Percentiles rank a stretch among this genome's conserved stretches.
Evolutionary conservation across 768 basidiomycete genomes (phyloP).

Genomic region (Trametes cinnabarina): DNA sequence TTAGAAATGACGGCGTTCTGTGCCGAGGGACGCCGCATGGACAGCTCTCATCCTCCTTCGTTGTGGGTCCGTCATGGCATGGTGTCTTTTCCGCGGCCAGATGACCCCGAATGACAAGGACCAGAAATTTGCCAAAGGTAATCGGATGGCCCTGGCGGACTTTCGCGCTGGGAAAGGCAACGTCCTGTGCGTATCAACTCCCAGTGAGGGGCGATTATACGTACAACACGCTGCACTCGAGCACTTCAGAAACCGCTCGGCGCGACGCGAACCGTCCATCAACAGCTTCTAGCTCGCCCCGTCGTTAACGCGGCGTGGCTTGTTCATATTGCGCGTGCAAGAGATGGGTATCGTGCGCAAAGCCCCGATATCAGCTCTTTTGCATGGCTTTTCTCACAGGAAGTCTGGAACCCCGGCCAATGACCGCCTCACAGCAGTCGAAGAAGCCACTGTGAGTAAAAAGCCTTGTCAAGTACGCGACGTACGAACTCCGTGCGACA

Average conservation of each 20-base stretch:
- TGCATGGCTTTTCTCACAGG: slow-evolving; percentile 14
- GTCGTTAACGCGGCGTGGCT: slow-evolving; percentile 12
- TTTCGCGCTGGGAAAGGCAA: not conserved
- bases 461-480: slow-evolving; percentile 14
- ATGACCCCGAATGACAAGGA: not conserved
- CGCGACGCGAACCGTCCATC: slow-evolving; percentile 20
- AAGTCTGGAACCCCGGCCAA: slow-evolving; percentile 13
- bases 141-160: not conserved
- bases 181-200: slow-evolving; percentile 5
- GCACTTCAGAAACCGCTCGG: slow-evolving; percentile 5
- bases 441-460: slow-evolving; percentile 17
- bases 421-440: slow-evolving; percentile 10
- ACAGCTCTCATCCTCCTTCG: not conserved
- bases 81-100: not conserved
- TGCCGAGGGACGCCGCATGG: not conserved
- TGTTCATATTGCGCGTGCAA: slow-evolving; percentile 10
- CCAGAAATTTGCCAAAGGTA: not conserved
- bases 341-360: slow-evolving; percentile 13
- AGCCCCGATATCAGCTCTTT: slow-evolving; percentile 14
- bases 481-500: slow-evolving; percentile 18
- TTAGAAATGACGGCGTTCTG: not conserved
- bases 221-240: slow-evolving; percentile 12
- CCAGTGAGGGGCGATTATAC: slow-evolving; percentile 6
- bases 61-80: slow-evolving; percentile 1
- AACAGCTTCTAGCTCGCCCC: slow-evolving; percentile 19